A percentile compares a stretch with the other conserved stretches of the same genome.
Conservation (phyloP, 352 stramenopile species). For the Phytophthora chlamydospora region DNA sequence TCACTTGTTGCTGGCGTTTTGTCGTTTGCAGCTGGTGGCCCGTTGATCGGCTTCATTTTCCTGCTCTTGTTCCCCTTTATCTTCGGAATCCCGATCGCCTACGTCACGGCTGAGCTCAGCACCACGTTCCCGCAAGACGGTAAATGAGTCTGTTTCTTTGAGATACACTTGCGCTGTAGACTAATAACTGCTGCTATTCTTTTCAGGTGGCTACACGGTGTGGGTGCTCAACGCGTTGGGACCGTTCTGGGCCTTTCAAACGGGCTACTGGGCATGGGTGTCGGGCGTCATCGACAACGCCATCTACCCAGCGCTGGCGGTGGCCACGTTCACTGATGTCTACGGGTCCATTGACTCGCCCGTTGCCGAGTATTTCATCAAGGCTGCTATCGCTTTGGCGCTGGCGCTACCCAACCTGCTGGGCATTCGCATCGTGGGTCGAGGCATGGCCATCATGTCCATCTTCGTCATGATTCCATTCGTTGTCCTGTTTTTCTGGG, state of each 20-base stretch:
- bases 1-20: neutral
- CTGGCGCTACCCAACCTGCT: conserved; percentile 49
- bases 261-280: conserved; percentile 86
- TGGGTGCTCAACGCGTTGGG: conserved; percentile 94
- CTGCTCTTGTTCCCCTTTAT: conserved; percentile 90
- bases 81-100: conserved; percentile 90
- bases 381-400: conserved; percentile 46
- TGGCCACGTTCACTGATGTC: conserved; percentile 51
- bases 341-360: conserved; percentile 42
- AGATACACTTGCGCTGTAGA: neutral
- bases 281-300: conserved; percentile 92
- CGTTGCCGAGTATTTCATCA: conserved; percentile 47
- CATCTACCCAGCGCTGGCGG: conserved; percentile 89
- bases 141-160: neutral
- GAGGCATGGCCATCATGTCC: conserved; percentile 76
- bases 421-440: conserved; percentile 70
- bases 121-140: conserved; percentile 88
- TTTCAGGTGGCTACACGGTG: conserved; percentile 74
- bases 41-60: conserved; percentile 84
- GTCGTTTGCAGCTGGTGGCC: conserved; percentile 38
- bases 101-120: conserved; percentile 93
- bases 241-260: conserved; percentile 85
- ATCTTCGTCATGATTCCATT: conserved; percentile 93
- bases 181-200: conserved; percentile 23
- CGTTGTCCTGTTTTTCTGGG: conserved; percentile 69